A percentile compares a stretch with the other conserved stretches of the same genome.
Conservation (phyloP, 352 stramenopile genomes). For the Pythium aristosporum region DNA sequence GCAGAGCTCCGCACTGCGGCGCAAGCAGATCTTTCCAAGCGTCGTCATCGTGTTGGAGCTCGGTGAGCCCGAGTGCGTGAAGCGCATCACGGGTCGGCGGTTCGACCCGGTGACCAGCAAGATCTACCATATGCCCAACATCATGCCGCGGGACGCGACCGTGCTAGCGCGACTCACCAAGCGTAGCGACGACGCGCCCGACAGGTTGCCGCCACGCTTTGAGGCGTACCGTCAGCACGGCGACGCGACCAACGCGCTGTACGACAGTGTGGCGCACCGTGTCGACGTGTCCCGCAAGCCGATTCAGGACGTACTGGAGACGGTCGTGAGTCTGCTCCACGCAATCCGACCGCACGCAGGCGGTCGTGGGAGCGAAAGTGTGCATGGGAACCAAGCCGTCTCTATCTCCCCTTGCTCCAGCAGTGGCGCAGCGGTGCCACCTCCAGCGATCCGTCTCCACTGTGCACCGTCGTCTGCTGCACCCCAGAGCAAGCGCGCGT, state of each 20-base stretch:
- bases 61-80: conserved; percentile 38
- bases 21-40: conserved; percentile 44
- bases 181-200: conserved; percentile 52
- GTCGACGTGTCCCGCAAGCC: conserved; percentile 40
- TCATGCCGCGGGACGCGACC: conserved; percentile 38
- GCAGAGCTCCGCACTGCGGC: conserved; percentile 47
- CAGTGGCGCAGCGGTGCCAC: neutral
- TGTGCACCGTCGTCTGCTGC: neutral
- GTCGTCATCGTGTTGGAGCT: conserved; percentile 66
- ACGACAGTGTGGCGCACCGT: conserved; percentile 38
- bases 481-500: neutral
- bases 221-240: conserved; percentile 65
- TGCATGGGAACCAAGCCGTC: conserved; percentile 3
- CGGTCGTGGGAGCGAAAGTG: neutral
- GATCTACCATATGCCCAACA: conserved; percentile 58
- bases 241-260: conserved; percentile 51
- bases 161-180: conserved; percentile 57
- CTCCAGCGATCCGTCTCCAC: conserved; percentile 1
- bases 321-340: conserved; percentile 42
- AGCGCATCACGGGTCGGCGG: conserved; percentile 51
- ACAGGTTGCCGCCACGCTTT: conserved; percentile 58
- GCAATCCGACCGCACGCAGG: conserved; percentile 8
- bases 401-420: neutral
- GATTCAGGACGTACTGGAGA: conserved; percentile 37
- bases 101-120: conserved; percentile 58